Evolutionary conservation across 2,329 filamentous ascomycete species (phyloP).

Genomic region (Decorospora gaudefroyi): DNA sequence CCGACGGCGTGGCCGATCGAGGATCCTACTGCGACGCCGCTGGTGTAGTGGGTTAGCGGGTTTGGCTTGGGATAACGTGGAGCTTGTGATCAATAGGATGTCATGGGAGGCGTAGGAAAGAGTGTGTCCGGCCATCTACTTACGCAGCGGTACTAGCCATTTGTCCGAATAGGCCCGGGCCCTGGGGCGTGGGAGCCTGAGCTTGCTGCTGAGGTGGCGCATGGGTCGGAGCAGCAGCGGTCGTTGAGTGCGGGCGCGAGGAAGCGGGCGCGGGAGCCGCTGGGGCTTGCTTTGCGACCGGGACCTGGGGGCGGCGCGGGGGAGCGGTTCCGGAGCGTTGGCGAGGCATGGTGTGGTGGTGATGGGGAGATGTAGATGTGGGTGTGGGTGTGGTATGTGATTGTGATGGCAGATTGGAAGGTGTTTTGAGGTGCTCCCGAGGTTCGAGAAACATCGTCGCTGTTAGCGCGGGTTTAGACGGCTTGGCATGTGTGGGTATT

Average conservation of each 20-base stretch:
- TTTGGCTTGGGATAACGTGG: neutral
- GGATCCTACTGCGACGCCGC: slow-evolving; percentile 94
- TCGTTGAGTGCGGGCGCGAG: slow-evolving; percentile 67
- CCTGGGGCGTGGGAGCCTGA: slow-evolving; percentile 58
- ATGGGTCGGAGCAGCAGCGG: slow-evolving; percentile 59
- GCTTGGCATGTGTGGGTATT: slow-evolving; percentile 19
- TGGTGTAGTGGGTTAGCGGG: slow-evolving; percentile 47
- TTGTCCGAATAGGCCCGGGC: slow-evolving; percentile 88
- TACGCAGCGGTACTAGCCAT: slow-evolving; percentile 98
- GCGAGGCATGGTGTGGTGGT: slow-evolving; percentile 50
- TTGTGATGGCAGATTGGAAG: slow-evolving; percentile 1
- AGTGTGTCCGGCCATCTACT: slow-evolving; percentile 52
- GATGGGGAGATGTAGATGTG: slow-evolving; percentile 10
- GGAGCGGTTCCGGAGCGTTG: slow-evolving; percentile 55
- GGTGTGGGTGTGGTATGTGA: slow-evolving; percentile 4
- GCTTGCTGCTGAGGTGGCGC: slow-evolving; percentile 55
- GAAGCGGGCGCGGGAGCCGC: slow-evolving; percentile 53
- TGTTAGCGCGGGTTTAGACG: slow-evolving; percentile 21
- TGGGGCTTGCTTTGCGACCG: slow-evolving; percentile 55
- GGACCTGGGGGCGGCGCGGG: slow-evolving; percentile 50
- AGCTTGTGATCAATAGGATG: neutral
- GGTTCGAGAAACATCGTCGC: slow-evolving; percentile 37
- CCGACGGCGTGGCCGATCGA: slow-evolving; percentile 94
- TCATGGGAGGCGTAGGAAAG: slow-evolving; percentile 4
- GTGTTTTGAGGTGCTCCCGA: slow-evolving; percentile 22